Conservation (phyloP, 805 yeast species). For the Blastobotrys mokoenaii region DNA sequence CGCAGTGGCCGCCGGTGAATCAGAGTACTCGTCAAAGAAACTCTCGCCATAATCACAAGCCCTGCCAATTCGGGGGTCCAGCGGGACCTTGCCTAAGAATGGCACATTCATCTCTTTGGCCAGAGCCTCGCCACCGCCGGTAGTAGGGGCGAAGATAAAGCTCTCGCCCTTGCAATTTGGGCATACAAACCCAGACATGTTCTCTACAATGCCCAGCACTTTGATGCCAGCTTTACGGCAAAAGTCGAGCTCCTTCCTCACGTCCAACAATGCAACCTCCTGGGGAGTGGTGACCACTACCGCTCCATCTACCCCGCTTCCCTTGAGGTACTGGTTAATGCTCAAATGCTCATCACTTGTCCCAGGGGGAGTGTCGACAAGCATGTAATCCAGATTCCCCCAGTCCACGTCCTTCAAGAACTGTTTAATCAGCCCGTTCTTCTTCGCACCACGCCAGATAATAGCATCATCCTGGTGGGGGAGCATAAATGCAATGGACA, state of each 20-base stretch:
- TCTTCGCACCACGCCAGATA: constrained; percentile 97
- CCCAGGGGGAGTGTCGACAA: constrained; percentile 98
- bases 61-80: constrained; percentile 89
- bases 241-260: constrained; percentile 90
- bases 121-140: constrained; percentile 88
- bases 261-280: constrained; percentile 92
- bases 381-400: constrained; percentile 74
- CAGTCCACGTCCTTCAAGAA: constrained; percentile 92
- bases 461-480: constrained; percentile 91
- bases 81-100: constrained; percentile 86
- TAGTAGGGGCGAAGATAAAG: constrained; percentile 84
- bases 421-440: constrained; percentile 86
- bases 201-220: constrained; percentile 86
- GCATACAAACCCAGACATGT: constrained; percentile 98
- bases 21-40: constrained; percentile 71
- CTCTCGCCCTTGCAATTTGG: constrained; percentile 90
- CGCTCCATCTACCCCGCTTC: constrained; percentile 92
- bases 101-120: constrained; percentile 73
- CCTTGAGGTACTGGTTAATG: constrained; percentile 79
- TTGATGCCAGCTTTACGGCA: constrained; percentile 85
- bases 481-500: constrained; percentile 91
- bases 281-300: constrained; percentile 94
- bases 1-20: constrained; percentile 87
- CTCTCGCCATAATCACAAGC: constrained; percentile 82
- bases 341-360: constrained; percentile 95